A percentile compares a stretch with the other conserved stretches of the same genome.
These are phyloP conservation scores for Entomortierella beljakovae DNA, from an alignment of 192 early-diverging fungal genomes.

Conservation along the genomic window DNA sequence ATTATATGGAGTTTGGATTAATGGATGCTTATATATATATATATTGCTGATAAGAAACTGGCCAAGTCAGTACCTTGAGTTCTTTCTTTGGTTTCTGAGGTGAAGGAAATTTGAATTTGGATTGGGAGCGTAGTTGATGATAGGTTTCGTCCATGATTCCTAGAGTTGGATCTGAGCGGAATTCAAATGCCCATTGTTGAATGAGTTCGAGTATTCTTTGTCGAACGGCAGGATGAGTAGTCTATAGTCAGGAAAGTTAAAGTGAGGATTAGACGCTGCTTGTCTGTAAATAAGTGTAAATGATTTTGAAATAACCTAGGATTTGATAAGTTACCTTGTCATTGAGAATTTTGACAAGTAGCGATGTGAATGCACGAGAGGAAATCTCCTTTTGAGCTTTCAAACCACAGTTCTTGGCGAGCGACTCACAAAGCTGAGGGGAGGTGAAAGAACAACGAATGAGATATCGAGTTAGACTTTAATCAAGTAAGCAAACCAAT, in stretches of 20 bases:
- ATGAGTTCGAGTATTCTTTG: constrained; percentile 87
- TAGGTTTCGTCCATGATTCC: constrained; percentile 86
- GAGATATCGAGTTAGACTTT: background rate
- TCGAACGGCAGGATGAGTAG: constrained; percentile 83
- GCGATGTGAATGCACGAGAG: constrained; percentile 85
- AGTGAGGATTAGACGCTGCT: too few relatives aligned
- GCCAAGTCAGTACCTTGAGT: constrained; percentile 51
- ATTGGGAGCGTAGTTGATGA: constrained; percentile 65
- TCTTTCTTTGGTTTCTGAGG: constrained; percentile 88
- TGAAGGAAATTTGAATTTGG: constrained; percentile 74
- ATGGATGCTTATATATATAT: too few relatives aligned
- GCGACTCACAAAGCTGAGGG: constrained; percentile 79
- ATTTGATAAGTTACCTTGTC: constrained; percentile 67
- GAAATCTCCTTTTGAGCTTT: constrained; percentile 86
- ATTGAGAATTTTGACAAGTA: constrained; percentile 78
- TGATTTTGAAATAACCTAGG: too few relatives aligned
- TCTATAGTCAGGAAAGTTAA: constrained; percentile 30
- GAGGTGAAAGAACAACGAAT: constrained; percentile 29
- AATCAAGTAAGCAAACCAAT: background rate
- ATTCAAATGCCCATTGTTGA: constrained; percentile 92
- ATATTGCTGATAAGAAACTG: too few relatives aligned
- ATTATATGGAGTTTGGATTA: too few relatives aligned
- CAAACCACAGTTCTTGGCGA: constrained; percentile 92
- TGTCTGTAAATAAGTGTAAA: too few relatives aligned
- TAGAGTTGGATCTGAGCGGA: constrained; percentile 80